These are phyloP conservation scores for Phytophthora rubi DNA, from an alignment of 352 stramenopile genomes.

Conservation along the genomic window DNA sequence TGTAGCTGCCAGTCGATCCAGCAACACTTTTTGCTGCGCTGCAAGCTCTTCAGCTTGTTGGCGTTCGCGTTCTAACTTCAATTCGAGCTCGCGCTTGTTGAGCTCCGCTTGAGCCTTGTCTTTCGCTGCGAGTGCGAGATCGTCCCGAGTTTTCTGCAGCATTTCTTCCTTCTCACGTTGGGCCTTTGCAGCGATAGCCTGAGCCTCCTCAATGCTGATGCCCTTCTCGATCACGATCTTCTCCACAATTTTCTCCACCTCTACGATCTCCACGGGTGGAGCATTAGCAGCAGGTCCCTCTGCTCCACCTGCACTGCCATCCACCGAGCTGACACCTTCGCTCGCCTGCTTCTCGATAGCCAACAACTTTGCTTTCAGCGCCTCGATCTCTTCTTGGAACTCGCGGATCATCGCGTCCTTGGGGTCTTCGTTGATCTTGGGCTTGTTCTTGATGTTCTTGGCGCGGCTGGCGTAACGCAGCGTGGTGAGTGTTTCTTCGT, in stretches of 20 bases:
- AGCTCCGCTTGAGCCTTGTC: constrained; percentile 86
- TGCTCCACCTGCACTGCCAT: constrained; percentile 6
- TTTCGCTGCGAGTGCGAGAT: constrained; percentile 74
- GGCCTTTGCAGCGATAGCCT: constrained; percentile 74
- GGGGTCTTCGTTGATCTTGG: constrained; percentile 98
- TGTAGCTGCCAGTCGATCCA: constrained; percentile 91
- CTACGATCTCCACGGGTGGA: constrained; percentile 48
- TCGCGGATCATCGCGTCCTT: constrained; percentile 98
- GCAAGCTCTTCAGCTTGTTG: constrained; percentile 75
- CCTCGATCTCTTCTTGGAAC: constrained; percentile 97
- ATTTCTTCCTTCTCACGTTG: constrained; percentile 81
- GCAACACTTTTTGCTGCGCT: constrained; percentile 74
- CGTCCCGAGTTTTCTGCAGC: constrained; percentile 69
- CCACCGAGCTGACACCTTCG: constrained; percentile 19
- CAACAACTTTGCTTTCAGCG: constrained; percentile 87
- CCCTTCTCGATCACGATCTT: constrained; percentile 85
- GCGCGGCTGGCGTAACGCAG: constrained; percentile 97
- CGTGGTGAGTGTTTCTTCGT: constrained; percentile 95
- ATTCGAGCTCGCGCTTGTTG: constrained; percentile 86
- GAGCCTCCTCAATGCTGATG: constrained; percentile 80
- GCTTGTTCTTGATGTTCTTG: constrained; percentile 99
- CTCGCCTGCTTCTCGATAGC: constrained; percentile 61
- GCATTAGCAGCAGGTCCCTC: constrained; percentile 2
- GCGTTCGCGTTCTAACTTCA: constrained; percentile 89
- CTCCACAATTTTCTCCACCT: constrained; percentile 88